Evolutionary conservation across 176 grass and related monocot genomes (phyloP).

Genomic region (Oryza coarctata): DNA sequence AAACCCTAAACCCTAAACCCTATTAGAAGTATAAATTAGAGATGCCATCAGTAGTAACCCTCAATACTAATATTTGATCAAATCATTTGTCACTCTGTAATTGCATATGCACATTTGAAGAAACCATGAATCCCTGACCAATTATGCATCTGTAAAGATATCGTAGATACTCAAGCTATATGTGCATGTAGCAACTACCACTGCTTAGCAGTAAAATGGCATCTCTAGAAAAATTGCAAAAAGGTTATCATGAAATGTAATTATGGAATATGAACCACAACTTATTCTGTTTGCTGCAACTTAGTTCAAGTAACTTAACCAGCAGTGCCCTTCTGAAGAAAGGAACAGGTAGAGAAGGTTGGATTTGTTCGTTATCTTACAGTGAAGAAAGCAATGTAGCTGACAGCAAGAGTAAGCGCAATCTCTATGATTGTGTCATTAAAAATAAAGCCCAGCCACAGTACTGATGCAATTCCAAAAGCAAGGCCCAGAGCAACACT

Average conservation of each 20-base stretch:
- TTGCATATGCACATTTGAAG: background rate
- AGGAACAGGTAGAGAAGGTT: background rate
- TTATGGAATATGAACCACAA: background rate
- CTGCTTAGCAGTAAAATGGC: background rate
- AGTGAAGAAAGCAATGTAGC: conserved; percentile 95
- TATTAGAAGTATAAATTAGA: background rate
- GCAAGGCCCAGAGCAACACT: conserved; percentile 86
- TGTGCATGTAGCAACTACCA: background rate
- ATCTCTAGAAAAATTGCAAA: background rate
- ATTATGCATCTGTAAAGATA: background rate
- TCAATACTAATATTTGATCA: background rate
- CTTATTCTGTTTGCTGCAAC: background rate
- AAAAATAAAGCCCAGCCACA: conserved; percentile 97
- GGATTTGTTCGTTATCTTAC: conserved; percentile 46
- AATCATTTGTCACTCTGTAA: background rate
- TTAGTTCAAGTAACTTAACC: conserved; percentile 11
- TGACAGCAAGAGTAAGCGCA: conserved; percentile 86
- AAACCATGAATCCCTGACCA: background rate
- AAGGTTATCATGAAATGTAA: background rate
- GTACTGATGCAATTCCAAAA: conserved; percentile 83
- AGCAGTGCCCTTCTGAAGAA: background rate
- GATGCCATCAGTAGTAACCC: background rate
- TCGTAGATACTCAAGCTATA: background rate
- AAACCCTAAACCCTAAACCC: no score
- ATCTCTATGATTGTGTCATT: conserved; percentile 98